Evolutionary conservation across 2,329 filamentous ascomycete genomes (phyloP).

Genomic region (Cladobotryum mycophilum): DNA sequence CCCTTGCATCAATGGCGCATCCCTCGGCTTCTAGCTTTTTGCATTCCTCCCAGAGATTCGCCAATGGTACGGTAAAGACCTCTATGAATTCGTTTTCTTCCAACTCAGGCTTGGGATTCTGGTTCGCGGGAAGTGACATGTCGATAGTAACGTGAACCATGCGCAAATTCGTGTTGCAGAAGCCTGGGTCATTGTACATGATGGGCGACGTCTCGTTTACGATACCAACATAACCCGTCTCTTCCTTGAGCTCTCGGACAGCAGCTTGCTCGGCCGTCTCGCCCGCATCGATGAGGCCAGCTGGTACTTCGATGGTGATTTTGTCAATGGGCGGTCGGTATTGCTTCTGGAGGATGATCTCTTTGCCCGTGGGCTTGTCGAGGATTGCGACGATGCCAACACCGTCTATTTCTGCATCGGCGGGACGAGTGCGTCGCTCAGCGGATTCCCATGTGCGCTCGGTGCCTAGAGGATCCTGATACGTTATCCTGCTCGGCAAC

Average conservation of each 20-base stretch:
- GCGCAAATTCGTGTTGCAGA: constrained; percentile 60
- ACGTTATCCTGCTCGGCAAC: constrained; percentile 44
- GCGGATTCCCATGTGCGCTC: constrained; percentile 65
- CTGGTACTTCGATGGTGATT: constrained; percentile 58
- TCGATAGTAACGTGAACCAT: constrained; percentile 72
- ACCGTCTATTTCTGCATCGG: constrained; percentile 57
- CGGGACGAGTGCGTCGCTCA: constrained; percentile 62
- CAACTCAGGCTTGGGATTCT: constrained; percentile 60
- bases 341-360: constrained; percentile 61
- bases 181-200: constrained; percentile 62
- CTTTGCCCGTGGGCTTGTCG: constrained; percentile 43
- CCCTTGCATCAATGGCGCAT: constrained; percentile 71
- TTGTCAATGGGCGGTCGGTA: constrained; percentile 56
- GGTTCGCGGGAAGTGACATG: constrained; percentile 61
- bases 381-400: constrained; percentile 69
- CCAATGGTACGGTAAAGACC: constrained; percentile 63
- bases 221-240: constrained; percentile 58
- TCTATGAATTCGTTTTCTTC: constrained; percentile 82
- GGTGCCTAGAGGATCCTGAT: constrained; percentile 55
- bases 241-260: constrained; percentile 58
- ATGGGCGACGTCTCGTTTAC: constrained; percentile 53
- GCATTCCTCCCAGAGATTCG: constrained; percentile 58
- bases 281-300: constrained; percentile 56
- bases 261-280: constrained; percentile 57
- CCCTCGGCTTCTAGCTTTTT: constrained; percentile 62